Evolutionary conservation across 2,329 filamentous ascomycete species (phyloP).

Genomic region (Ilyonectria sp.): DNA sequence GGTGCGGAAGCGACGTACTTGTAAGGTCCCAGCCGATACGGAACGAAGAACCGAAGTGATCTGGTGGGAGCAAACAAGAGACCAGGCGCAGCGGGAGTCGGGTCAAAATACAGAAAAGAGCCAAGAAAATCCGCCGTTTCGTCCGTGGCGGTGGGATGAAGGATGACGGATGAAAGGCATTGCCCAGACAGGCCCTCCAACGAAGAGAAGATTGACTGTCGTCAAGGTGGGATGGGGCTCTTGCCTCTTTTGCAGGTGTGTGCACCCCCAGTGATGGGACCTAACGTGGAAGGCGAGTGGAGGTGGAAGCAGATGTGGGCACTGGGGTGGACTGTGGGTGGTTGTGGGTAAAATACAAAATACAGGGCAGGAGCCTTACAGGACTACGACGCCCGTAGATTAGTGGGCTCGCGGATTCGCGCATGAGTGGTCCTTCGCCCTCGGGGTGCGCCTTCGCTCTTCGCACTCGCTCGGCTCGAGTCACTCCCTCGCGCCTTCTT

Average conservation of each 20-base stretch:
- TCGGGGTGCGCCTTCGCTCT: slow-evolving; percentile 1
- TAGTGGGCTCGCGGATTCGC: background rate
- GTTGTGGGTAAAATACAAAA: background rate
- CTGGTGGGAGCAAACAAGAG: background rate
- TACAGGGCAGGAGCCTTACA: background rate
- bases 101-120: background rate
- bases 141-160: background rate
- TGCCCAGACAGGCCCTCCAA: background rate
- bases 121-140: background rate
- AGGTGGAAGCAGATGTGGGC: background rate
- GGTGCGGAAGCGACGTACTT: background rate
- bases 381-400: background rate
- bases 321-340: background rate
- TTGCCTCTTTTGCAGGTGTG: slow-evolving; percentile 12
- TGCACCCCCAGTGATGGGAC: slow-evolving; percentile 2
- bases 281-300: background rate
- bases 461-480: too few relatives aligned
- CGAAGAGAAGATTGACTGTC: slow-evolving; percentile 10
- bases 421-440: background rate
- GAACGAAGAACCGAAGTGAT: background rate
- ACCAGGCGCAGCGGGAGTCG: background rate
- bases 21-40: background rate
- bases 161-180: slow-evolving; percentile 14
- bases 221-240: slow-evolving; percentile 20
- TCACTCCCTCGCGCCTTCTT: slow-evolving; percentile 20